Evolutionary conservation across 2,329 filamentous ascomycete genomes (phyloP).

Genomic region (Penicillium oxalicum): DNA sequence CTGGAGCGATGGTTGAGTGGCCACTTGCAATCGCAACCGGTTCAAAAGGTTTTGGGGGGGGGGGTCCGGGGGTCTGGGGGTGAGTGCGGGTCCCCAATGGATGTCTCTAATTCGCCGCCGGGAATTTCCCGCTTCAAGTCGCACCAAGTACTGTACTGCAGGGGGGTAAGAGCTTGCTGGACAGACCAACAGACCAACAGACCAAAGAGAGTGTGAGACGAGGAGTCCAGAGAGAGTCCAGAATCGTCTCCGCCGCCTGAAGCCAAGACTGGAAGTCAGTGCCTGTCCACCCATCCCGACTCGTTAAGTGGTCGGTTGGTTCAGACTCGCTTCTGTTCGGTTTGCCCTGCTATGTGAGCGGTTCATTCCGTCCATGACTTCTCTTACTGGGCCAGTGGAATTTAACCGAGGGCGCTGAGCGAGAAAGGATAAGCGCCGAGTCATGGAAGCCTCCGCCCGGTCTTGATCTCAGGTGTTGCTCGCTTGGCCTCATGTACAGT

Average conservation of each 20-base stretch:
- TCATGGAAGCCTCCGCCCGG: neutral
- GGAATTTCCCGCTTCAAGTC: constrained; percentile 11
- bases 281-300: neutral
- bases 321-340: constrained; percentile 1
- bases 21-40: too few species aligned
- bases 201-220: too few species aligned
- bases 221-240: neutral
- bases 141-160: neutral
- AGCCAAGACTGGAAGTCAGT: constrained; percentile 5
- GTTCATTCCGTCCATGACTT: too few species aligned
- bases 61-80: neutral
- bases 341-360: constrained; percentile 8
- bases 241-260: neutral
- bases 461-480: constrained; percentile 4
- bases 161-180: neutral
- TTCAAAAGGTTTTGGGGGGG: neutral
- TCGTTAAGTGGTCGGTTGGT: constrained; percentile 1
- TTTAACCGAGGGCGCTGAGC: constrained; percentile 8
- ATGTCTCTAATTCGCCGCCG: constrained; percentile 13
- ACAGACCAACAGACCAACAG: too few species aligned
- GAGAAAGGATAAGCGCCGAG: constrained; percentile 8
- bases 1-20: too few species aligned
- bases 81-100: constrained; percentile 5
- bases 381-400: neutral
- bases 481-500: neutral